Conservation (phyloP, 805 yeast genomes). For the Candida lessepsii region DNA sequence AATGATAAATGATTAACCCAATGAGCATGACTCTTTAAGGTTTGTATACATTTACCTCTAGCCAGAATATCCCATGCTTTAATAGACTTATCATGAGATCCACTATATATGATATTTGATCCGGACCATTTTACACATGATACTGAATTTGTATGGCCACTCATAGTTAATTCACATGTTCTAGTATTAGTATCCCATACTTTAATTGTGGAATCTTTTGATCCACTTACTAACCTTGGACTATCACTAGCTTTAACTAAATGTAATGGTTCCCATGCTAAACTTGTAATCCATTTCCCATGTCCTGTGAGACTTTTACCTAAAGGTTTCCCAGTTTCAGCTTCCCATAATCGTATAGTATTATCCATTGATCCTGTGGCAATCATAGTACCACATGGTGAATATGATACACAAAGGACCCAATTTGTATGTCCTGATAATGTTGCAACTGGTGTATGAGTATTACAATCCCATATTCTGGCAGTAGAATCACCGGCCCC, state of each 20-base stretch:
- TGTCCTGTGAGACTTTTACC: constrained; percentile 83
- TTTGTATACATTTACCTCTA: constrained; percentile 74
- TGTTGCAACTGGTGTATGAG: constrained; percentile 85
- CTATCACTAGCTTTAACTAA: constrained; percentile 60
- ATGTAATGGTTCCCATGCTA: constrained; percentile 95
- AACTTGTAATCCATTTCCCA: constrained; percentile 81
- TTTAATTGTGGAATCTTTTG: constrained; percentile 87
- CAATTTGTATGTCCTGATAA: constrained; percentile 85
- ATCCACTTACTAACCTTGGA: constrained; percentile 78
- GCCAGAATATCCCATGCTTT: constrained; percentile 82
- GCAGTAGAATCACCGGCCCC: constrained; percentile 98
- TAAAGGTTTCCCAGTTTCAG: constrained; percentile 65
- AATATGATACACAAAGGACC: constrained; percentile 90
- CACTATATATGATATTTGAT: constrained; percentile 74
- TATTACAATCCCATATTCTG: constrained; percentile 93
- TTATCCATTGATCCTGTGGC: constrained; percentile 98
- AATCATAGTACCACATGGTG: constrained; percentile 85
- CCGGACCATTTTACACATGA: constrained; percentile 99
- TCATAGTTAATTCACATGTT: constrained; percentile 63
- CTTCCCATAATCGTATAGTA: constrained; percentile 85
- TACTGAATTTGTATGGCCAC: constrained; percentile 87
- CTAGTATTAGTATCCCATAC: constrained; percentile 85
- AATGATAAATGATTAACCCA: constrained; percentile 96
- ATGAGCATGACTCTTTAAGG: constrained; percentile 88
- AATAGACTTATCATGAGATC: constrained; percentile 92